Evolutionary conservation across 2,329 filamentous ascomycete genomes (phyloP).

Genomic region (Dothideomycetes sp.): DNA sequence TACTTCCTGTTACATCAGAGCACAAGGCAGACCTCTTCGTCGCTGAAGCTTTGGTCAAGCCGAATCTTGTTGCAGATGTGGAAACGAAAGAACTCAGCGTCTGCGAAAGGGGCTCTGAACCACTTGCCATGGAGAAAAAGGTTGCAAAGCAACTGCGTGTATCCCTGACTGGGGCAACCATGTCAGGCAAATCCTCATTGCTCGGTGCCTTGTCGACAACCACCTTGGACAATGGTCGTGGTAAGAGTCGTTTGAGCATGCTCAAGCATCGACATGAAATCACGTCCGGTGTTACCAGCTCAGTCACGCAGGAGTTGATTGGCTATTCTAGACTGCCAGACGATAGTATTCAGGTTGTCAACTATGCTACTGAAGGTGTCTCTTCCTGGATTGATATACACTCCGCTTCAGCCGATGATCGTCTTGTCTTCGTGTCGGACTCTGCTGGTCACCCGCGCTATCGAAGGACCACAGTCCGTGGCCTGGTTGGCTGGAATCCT

Average conservation of each 20-base stretch:
- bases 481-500: slow-evolving; percentile 89
- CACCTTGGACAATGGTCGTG: slow-evolving; percentile 81
- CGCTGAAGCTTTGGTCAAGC: slow-evolving; percentile 80
- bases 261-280: slow-evolving; percentile 92
- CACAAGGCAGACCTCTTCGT: slow-evolving; percentile 60
- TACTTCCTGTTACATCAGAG: slow-evolving; percentile 16
- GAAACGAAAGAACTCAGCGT: neutral
- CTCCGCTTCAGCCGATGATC: slow-evolving; percentile 60
- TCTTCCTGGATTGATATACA: slow-evolving; percentile 95
- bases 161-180: slow-evolving; percentile 80
- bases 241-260: slow-evolving; percentile 78
- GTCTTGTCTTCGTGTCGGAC: slow-evolving; percentile 81
- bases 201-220: slow-evolving; percentile 83
- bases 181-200: slow-evolving; percentile 85
- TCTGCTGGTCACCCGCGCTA: slow-evolving; percentile 87
- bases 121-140: neutral
- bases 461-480: slow-evolving; percentile 76
- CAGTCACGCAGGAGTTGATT: slow-evolving; percentile 85
- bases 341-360: slow-evolving; percentile 50
- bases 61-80: slow-evolving; percentile 38
- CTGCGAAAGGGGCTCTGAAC: neutral
- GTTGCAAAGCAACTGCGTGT: slow-evolving; percentile 67
- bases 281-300: slow-evolving; percentile 83
- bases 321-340: slow-evolving; percentile 52
- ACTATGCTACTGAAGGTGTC: slow-evolving; percentile 78